phyloP scores from a whole-genome alignment of 2,329 filamentous ascomycete genomes.

The Ophiosphaerella herpotricha region DNA sequence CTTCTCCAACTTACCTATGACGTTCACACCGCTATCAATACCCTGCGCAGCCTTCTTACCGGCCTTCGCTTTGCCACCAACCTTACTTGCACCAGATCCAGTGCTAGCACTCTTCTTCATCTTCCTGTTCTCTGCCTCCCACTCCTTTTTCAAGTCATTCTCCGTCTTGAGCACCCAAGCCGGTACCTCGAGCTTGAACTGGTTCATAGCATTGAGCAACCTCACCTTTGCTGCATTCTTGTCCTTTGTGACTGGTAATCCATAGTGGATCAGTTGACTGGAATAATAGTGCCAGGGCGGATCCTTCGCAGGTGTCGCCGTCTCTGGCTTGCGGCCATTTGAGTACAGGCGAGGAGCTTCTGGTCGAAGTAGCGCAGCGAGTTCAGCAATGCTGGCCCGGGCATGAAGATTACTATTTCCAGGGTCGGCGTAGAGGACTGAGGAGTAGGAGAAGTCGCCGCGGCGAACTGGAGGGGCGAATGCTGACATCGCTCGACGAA shows the following conservation, averaged over 20 bases:
- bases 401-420: constrained; percentile 39
- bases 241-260: constrained; percentile 59
- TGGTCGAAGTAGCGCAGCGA: too few relatives aligned
- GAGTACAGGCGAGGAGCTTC: not conserved
- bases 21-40: constrained; percentile 8
- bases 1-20: constrained; percentile 9
- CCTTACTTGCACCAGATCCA: not conserved
- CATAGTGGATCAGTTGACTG: constrained; percentile 67
- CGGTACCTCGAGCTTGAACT: constrained; percentile 56
- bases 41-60: not conserved
- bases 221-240: constrained; percentile 65
- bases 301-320: constrained; percentile 46
- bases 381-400: constrained; percentile 36
- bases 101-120: constrained; percentile 42
- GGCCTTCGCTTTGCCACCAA: not conserved
- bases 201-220: constrained; percentile 61
- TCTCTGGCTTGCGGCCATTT: constrained; percentile 11
- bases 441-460: constrained; percentile 36
- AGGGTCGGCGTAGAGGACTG: constrained; percentile 35
- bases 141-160: constrained; percentile 62
- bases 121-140: constrained; percentile 56
- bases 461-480: constrained; percentile 35
- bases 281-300: constrained; percentile 65
- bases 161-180: constrained; percentile 56
- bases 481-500: too few relatives aligned